Conservation (phyloP, 495 filamentous ascomycete species). For the Barbatosphaeria neglecta region DNA sequence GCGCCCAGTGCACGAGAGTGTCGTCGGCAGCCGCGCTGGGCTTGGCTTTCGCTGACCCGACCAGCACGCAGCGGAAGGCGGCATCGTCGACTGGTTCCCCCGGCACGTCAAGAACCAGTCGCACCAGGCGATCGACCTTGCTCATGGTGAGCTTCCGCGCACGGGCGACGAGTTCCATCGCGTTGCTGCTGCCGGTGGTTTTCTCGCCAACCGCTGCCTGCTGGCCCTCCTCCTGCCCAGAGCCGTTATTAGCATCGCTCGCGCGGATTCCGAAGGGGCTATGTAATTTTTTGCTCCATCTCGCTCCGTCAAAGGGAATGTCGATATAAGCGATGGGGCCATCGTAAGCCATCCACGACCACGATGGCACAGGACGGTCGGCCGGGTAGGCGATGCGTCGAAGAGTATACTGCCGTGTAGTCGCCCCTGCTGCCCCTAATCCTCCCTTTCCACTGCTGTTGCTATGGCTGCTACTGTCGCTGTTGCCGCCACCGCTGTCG, state of each 20-base stretch:
- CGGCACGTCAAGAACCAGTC: neutral
- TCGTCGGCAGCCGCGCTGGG: neutral
- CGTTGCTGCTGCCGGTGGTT: neutral
- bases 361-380: conserved; percentile 6
- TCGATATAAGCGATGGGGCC: conserved; percentile 13
- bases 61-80: neutral
- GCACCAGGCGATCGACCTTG: neutral
- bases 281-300: conserved; percentile 8
- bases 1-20: neutral
- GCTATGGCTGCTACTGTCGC: no score
- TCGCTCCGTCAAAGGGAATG: conserved; percentile 4
- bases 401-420: no score
- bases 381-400: conserved; percentile 1
- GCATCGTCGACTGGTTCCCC: neutral
- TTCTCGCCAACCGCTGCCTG: neutral
- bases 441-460: no score
- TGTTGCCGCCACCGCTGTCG: neutral
- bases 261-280: neutral
- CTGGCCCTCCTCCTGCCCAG: neutral
- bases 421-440: no score
- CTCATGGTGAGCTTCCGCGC: neutral
- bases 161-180: neutral
- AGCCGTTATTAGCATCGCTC: no score
- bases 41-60: neutral
- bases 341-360: conserved; percentile 20